Evolutionary conservation across 2,329 filamentous ascomycete genomes (phyloP).

Genomic region (Xylariaceae sp.): DNA sequence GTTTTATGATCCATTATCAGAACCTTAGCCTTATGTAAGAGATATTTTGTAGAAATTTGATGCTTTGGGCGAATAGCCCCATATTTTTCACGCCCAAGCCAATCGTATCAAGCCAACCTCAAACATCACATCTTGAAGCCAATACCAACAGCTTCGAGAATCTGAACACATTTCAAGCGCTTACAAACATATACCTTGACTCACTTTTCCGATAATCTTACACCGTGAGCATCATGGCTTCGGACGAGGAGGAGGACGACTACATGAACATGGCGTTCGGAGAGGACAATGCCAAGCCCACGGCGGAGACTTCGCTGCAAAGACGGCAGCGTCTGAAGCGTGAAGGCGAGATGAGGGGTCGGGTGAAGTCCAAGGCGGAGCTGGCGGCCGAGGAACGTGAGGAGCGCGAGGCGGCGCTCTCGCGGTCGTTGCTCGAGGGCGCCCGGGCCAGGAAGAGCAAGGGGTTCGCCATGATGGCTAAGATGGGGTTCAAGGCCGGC

Average conservation of each 20-base stretch:
- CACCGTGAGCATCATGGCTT: constrained; percentile 13
- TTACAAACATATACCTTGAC: no score
- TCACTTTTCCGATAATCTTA: no score
- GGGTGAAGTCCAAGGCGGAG: constrained; percentile 76
- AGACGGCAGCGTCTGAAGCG: constrained; percentile 48
- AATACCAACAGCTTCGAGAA: no score
- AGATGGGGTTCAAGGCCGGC: constrained; percentile 87
- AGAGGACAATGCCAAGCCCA: constrained; percentile 50
- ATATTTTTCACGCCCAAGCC: no score
- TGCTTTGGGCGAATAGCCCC: no score
- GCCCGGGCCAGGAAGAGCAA: constrained; percentile 62
- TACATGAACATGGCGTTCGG: constrained; percentile 96
- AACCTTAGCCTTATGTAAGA: no score
- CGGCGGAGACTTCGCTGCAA: constrained; percentile 54
- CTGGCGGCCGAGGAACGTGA: constrained; percentile 67
- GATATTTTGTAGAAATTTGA: no score
- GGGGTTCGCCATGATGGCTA: constrained; percentile 93
- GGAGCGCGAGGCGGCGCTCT: constrained; percentile 69
- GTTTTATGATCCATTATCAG: no score
- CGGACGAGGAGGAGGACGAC: constrained; percentile 67
- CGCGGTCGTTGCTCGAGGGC: constrained; percentile 60
- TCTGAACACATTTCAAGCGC: neutral
- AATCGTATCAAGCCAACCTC: no score
- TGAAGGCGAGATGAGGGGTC: constrained; percentile 62
- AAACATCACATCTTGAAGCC: no score